phyloP scores from a whole-genome alignment of 2,329 filamentous ascomycete genomes.

The Fusarium miscanthi region DNA sequence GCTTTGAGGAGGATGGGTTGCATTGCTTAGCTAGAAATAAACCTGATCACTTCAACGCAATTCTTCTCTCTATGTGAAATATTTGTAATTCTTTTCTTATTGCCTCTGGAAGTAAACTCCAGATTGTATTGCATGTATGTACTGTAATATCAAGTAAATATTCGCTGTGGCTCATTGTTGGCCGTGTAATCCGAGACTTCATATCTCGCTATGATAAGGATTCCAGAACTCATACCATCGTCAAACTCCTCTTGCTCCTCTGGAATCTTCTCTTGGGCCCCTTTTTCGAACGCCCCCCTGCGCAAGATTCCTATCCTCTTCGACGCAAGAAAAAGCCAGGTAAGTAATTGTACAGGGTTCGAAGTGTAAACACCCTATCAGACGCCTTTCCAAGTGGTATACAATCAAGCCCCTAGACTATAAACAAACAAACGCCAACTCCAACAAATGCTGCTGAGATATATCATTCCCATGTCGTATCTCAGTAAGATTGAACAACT shows the following conservation, averaged over 20 bases:
- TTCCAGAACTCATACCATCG: conserved; percentile 12
- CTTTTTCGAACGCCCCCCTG: not conserved
- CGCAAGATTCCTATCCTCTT: conserved; percentile 22
- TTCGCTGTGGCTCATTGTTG: conserved; percentile 34
- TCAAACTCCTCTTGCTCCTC: conserved; percentile 7
- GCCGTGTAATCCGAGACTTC: conserved; percentile 31
- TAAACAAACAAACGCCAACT: conserved; percentile 36
- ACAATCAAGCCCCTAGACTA: not conserved
- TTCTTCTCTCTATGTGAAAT: not conserved
- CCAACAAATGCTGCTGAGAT: conserved; percentile 36
- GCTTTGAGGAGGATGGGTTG: not conserved
- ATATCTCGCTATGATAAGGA: conserved; percentile 28
- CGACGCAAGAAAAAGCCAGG: conserved; percentile 18
- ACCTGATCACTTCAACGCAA: conserved; percentile 7
- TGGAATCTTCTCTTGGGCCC: conserved; percentile 10
- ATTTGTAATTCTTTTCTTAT: not conserved
- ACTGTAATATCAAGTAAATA: conserved; percentile 31
- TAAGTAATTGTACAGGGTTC: conserved; percentile 41
- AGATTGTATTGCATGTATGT: not conserved
- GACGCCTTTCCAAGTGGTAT: conserved; percentile 42
- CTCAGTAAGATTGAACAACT: conserved; percentile 13
- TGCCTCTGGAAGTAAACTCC: not conserved
- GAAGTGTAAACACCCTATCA: conserved; percentile 14
- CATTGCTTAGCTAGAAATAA: conserved; percentile 17
- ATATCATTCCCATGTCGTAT: conserved; percentile 5